These are phyloP conservation scores for Amauroascus verrucosus DNA, from an alignment of 2,329 filamentous ascomycete genomes.

Conservation along the genomic window DNA sequence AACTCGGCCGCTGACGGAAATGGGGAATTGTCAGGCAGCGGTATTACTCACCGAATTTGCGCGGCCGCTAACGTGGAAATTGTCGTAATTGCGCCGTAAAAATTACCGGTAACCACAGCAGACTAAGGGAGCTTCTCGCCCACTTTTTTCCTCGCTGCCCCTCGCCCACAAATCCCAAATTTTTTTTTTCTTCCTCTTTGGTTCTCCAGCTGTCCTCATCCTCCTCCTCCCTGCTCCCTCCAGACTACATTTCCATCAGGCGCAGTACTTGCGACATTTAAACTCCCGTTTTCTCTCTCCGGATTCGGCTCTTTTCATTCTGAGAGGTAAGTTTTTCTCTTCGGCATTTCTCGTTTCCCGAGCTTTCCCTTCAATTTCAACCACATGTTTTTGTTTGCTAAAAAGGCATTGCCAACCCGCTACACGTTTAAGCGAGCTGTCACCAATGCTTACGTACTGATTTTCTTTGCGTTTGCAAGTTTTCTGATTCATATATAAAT, in stretches of 20 bases:
- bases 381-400: background rate
- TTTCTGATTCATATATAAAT: constrained; percentile 3
- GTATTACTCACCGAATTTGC: background rate
- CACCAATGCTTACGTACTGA: constrained; percentile 1
- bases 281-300: background rate
- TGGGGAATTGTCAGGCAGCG: background rate
- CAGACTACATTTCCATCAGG: background rate
- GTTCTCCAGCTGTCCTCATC: background rate
- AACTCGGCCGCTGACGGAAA: background rate
- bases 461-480: background rate
- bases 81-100: constrained; percentile 1
- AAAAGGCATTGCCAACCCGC: background rate
- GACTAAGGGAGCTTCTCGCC: constrained; percentile 7
- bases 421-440: background rate
- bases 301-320: background rate
- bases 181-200: constrained; percentile 4
- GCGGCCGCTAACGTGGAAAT: background rate
- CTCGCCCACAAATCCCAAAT: constrained; percentile 11
- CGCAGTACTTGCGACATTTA: background rate
- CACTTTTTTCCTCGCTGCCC: constrained; percentile 7
- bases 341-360: background rate
- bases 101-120: constrained; percentile 8
- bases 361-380: background rate
- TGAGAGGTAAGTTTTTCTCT: constrained; percentile 6
- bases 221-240: constrained; percentile 2